A percentile compares a stretch with the other conserved stretches of the same genome.
Conservation (phyloP, 495 filamentous ascomycete species). For the Penicillium malachiteum region DNA sequence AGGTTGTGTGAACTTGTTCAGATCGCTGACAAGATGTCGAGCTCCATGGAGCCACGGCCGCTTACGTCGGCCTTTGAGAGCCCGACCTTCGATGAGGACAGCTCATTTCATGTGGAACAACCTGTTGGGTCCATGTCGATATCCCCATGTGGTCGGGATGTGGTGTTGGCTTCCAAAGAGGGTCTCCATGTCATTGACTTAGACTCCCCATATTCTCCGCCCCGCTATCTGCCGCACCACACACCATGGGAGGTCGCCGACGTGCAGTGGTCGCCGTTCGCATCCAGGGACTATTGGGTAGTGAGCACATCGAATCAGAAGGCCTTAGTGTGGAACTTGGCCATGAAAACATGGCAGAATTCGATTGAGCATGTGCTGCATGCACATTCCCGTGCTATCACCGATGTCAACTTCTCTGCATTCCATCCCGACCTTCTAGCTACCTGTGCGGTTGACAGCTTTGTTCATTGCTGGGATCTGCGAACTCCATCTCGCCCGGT, state of each 20-base stretch:
- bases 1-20: conserved; percentile 9
- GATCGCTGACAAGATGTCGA: conserved; percentile 36
- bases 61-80: conserved; percentile 74
- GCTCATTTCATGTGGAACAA: conserved; percentile 79
- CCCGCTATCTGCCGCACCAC: conserved; percentile 80
- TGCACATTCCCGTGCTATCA: conserved; percentile 86
- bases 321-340: conserved; percentile 92
- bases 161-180: conserved; percentile 82
- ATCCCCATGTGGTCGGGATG: conserved; percentile 88
- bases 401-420: conserved; percentile 94
- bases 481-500: conserved; percentile 70
- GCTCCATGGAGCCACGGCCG: conserved; percentile 40
- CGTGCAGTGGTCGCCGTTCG: conserved; percentile 96
- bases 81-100: conserved; percentile 81
- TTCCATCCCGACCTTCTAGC: conserved; percentile 87
- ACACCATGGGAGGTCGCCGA: conserved; percentile 97
- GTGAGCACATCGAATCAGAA: conserved; percentile 93
- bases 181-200: conserved; percentile 92
- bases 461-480: conserved; percentile 92
- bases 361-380: conserved; percentile 88
- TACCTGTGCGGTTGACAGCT: conserved; percentile 90
- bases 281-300: conserved; percentile 86
- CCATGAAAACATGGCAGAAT: conserved; percentile 67
- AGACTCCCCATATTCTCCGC: conserved; percentile 85
- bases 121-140: conserved; percentile 77